Percentiles rank a stretch among this genome's conserved stretches.
Conservation (phyloP, 805 yeast species). For the Dipodascus geniculatus region DNA sequence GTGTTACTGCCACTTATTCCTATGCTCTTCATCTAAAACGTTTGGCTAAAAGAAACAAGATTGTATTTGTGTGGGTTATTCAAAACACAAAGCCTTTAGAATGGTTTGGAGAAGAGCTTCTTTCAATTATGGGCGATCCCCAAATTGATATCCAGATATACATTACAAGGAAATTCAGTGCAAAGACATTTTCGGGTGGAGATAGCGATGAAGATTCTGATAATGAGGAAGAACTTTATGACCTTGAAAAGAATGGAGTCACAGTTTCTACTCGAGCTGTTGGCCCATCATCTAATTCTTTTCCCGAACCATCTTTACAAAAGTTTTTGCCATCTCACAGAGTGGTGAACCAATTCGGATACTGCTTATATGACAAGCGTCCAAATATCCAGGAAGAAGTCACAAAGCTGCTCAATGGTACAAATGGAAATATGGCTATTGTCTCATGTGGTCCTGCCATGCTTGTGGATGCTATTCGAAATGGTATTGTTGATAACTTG, state of each 20-base stretch:
- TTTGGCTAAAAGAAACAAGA: constrained; percentile 21
- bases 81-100: constrained; percentile 38
- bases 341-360: not conserved
- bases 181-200: not conserved
- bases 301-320: not conserved
- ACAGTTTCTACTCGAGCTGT: not conserved
- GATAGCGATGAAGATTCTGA: not conserved
- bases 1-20: constrained; percentile 50
- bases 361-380: constrained; percentile 1
- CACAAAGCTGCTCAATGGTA: constrained; percentile 4
- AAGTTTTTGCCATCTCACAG: not conserved
- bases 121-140: constrained; percentile 15
- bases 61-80: constrained; percentile 51
- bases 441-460: constrained; percentile 52
- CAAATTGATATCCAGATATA: constrained; percentile 17
- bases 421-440: constrained; percentile 36
- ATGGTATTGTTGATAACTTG: constrained; percentile 33
- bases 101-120: constrained; percentile 34
- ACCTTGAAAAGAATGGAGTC: not conserved
- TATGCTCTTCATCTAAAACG: constrained; percentile 28
- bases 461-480: constrained; percentile 47
- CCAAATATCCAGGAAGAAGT: constrained; percentile 10
- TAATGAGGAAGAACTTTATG: not conserved
- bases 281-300: not conserved
- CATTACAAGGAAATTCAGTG: constrained; percentile 7